Conservation (phyloP, 345 rosid species). For the Camelina sativa region DNA sequence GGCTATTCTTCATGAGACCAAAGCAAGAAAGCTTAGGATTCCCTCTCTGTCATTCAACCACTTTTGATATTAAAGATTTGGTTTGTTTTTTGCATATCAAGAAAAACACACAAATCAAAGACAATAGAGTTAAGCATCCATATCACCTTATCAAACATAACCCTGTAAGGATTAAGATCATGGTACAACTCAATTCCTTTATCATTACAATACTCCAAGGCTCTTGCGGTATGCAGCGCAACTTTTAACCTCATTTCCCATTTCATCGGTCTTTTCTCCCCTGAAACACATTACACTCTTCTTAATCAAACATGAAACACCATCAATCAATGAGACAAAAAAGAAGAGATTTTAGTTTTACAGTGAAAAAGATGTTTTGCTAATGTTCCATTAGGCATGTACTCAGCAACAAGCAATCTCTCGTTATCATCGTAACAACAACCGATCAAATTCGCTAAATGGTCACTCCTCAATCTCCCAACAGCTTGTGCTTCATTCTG, state of each 20-base stretch:
- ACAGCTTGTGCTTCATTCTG: conserved; percentile 86
- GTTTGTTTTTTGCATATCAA: background rate
- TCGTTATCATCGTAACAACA: conserved; percentile 89
- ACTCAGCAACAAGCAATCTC: conserved; percentile 87
- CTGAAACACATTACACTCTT: conserved; percentile 45
- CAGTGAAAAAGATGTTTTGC: conserved; percentile 96
- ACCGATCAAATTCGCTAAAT: conserved; percentile 85
- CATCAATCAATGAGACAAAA: background rate
- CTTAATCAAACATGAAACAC: conserved; percentile 8
- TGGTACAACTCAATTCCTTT: conserved; percentile 82
- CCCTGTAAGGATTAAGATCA: conserved; percentile 87
- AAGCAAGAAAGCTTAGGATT: conserved; percentile 92
- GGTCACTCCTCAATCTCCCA: conserved; percentile 82
- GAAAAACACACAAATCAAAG: background rate
- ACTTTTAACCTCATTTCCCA: conserved; percentile 93
- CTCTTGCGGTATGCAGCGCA: conserved; percentile 77
- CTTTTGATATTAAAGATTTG: background rate
- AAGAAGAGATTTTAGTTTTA: conserved; percentile 37
- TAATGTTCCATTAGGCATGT: conserved; percentile 87
- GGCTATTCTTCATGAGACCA: conserved; percentile 92
- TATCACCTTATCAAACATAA: conserved; percentile 82
- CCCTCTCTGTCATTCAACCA: conserved; percentile 59
- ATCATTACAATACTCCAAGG: conserved; percentile 74
- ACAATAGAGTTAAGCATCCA: too few relatives aligned
- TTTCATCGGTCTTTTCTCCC: conserved; percentile 96